phyloP scores from a whole-genome alignment of 164 flowering plant species.

The Stephania yunnanensis region DNA sequence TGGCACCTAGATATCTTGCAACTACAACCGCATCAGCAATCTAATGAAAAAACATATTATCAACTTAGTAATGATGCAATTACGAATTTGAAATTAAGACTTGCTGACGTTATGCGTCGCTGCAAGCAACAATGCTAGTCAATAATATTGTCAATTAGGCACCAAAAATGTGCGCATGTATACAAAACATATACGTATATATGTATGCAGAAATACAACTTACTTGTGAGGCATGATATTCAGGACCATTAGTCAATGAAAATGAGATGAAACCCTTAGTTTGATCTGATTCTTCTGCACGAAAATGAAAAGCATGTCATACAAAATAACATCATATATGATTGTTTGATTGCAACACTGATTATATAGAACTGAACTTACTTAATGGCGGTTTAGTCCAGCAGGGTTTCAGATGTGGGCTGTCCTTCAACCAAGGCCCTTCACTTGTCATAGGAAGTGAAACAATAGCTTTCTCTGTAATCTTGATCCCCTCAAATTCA shows the following conservation, averaged over 20 bases:
- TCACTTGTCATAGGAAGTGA: conserved; percentile 21
- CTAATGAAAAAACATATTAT: conserved; percentile 29
- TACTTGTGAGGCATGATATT: conserved; percentile 95
- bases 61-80: neutral
- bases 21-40: conserved; percentile 84
- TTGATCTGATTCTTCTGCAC: conserved; percentile 33
- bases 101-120: neutral
- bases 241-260: conserved; percentile 86
- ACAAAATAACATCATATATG: neutral
- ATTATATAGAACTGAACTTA: conserved; percentile 18
- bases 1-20: conserved; percentile 80
- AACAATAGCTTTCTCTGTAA: conserved; percentile 28
- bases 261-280: conserved; percentile 69
- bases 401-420: conserved; percentile 46
- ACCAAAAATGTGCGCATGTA: neutral
- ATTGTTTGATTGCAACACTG: neutral
- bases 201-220: neutral
- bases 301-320: neutral
- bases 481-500: conserved; percentile 26
- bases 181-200: neutral
- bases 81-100: neutral
- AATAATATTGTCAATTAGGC: neutral
- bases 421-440: conserved; percentile 60
- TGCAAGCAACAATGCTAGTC: neutral
- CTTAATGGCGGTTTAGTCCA: conserved; percentile 53